Percentiles rank a stretch among this genome's conserved stretches.
phyloP scores from a whole-genome alignment of 208 protist species.

The Acanthamoeba castellanii region DNA sequence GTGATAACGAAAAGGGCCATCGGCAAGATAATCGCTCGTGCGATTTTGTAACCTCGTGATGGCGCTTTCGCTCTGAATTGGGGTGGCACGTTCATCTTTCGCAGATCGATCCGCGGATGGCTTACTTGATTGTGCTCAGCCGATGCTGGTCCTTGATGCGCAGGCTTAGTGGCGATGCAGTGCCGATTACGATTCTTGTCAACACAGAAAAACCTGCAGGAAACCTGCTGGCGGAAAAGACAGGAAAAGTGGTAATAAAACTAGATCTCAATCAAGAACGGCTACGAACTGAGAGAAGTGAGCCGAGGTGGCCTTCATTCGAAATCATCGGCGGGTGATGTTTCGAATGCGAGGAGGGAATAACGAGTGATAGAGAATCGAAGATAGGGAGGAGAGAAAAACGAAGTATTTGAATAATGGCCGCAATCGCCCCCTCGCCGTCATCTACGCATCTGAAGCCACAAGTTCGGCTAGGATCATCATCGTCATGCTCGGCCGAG shows the following conservation, averaged over 20 bases:
- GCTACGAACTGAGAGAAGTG: no score
- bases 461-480: not conserved
- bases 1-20: conserved; percentile 3
- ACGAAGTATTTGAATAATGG: not conserved
- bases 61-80: not conserved
- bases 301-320: not conserved
- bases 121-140: no score
- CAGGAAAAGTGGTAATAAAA: no score
- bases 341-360: not conserved
- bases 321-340: not conserved
- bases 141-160: no score
- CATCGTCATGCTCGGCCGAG: not conserved
- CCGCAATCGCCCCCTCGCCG: no score
- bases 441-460: not conserved
- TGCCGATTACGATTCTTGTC: no score
- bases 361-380: not conserved
- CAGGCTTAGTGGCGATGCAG: no score
- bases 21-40: conserved; percentile 20
- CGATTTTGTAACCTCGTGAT: not conserved
- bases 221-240: no score
- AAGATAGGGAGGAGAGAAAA: not conserved
- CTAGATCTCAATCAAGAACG: no score
- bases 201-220: no score
- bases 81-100: conserved; percentile 2
- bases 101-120: not conserved